Evolutionary conservation across 805 yeast species (phyloP).

Genomic region (Candida peoriensis): DNA sequence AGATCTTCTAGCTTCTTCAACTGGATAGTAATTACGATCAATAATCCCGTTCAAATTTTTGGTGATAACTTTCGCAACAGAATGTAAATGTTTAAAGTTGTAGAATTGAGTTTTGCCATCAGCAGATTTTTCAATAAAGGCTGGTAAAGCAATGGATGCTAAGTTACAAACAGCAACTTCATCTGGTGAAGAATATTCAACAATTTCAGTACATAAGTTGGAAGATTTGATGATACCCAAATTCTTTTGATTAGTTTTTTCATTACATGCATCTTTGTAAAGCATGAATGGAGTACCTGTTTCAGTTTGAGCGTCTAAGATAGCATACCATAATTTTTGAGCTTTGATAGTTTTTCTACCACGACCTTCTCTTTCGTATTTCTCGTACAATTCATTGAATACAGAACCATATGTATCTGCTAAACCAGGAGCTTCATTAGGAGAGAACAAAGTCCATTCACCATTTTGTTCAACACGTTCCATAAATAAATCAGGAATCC

Average conservation of each 20-base stretch:
- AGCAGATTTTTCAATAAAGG: slow-evolving; percentile 50
- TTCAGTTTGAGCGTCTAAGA: slow-evolving; percentile 88
- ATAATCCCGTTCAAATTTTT: slow-evolving; percentile 78
- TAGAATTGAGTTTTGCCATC: slow-evolving; percentile 45
- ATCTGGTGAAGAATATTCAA: slow-evolving; percentile 86
- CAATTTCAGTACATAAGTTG: slow-evolving; percentile 90
- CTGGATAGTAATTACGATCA: slow-evolving; percentile 83
- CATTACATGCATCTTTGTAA: slow-evolving; percentile 88
- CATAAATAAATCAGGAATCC: slow-evolving; percentile 97
- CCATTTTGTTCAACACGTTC: slow-evolving; percentile 71
- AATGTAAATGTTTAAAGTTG: slow-evolving; percentile 72
- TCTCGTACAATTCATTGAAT: slow-evolving; percentile 63
- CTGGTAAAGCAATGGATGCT: slow-evolving; percentile 86
- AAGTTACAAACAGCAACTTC: slow-evolving; percentile 95
- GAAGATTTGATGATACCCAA: slow-evolving; percentile 91
- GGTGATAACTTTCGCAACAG: slow-evolving; percentile 69
- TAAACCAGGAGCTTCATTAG: slow-evolving; percentile 83
- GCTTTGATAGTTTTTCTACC: slow-evolving; percentile 70
- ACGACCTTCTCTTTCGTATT: slow-evolving; percentile 67
- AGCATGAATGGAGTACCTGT: slow-evolving; percentile 95
- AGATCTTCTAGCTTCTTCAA: slow-evolving; percentile 65
- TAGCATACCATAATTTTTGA: slow-evolving; percentile 86
- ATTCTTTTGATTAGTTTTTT: slow-evolving; percentile 85
- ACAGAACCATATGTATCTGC: slow-evolving; percentile 81
- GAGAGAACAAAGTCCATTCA: slow-evolving; percentile 89